Percentiles rank a stretch among this genome's conserved stretches.
Evolutionary conservation across 495 filamentous ascomycete species (phyloP).

Genomic region (Neurospora sp.): DNA sequence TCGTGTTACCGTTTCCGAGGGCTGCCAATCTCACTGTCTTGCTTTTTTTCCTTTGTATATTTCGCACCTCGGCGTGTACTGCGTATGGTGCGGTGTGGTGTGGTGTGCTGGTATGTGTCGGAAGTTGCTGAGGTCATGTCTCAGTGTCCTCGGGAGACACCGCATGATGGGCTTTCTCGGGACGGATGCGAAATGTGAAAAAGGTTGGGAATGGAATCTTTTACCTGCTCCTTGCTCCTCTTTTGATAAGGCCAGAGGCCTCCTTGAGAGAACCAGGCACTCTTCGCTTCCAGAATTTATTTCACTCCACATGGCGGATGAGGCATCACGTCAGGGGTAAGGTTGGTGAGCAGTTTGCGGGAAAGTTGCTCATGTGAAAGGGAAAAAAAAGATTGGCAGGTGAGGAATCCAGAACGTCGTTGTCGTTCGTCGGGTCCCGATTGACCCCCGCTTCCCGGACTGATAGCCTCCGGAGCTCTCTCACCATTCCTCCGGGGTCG

Average conservation of each 20-base stretch:
- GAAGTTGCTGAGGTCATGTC: too few species aligned
- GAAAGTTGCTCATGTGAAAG: background rate
- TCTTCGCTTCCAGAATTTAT: background rate
- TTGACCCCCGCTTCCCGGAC: background rate
- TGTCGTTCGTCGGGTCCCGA: background rate
- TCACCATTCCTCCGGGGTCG: background rate
- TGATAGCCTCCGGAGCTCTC: background rate
- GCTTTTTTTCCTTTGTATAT: too few species aligned
- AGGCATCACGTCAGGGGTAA: background rate
- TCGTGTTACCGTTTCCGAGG: too few species aligned
- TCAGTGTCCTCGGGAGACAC: too few species aligned
- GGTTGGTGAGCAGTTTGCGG: background rate
- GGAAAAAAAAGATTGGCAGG: background rate
- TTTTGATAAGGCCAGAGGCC: background rate
- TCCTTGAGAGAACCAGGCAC: background rate
- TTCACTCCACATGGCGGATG: background rate
- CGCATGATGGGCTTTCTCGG: background rate
- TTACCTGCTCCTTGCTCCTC: background rate
- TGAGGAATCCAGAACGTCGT: background rate
- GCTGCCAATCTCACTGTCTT: too few species aligned
- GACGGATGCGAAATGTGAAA: background rate
- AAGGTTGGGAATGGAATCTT: background rate
- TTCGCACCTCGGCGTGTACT: too few species aligned
- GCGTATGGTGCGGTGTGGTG: too few species aligned
- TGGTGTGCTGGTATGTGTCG: too few species aligned